Base-by-base conservation (phyloP, 768 basidiomycete genomes). In the Leucosporidium yakuticum region DNA sequence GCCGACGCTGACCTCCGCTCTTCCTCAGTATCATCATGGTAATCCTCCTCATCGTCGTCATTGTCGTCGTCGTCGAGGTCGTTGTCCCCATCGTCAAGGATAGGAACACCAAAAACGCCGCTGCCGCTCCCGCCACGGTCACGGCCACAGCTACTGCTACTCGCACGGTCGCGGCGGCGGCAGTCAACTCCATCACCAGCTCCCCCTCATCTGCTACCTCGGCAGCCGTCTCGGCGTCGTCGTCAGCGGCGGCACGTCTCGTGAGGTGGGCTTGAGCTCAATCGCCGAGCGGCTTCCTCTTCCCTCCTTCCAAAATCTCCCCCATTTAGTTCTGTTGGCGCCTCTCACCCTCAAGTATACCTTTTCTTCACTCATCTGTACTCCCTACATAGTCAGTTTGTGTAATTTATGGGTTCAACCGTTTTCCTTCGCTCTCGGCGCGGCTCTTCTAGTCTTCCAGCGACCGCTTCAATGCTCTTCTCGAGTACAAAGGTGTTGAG, bases 1-100 rank as follows among this genome's bases (percentile, higher is more conserved):
- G 81, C 85, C 54, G 87, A 83, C 56, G 82, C 88, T 59, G 80
- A 89, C 36, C 80, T 60, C 29, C 59, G 55, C 21, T 17, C 15
- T 15, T 29, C n/a, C 11, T 12, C 39, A 44, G 29, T 14, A 53
- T 55, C 12, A 23, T 47, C n/a, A 12, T 14, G 9, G 20, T 60
- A 50, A n/a, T 39, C 31, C 1, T 8, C 48, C 36, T 57, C 27
- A 39, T 67, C 27, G 11, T 65, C 39, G 20, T 39, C 23, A 32
- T 71, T 29, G 61, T 65, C 3, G 39, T 71, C 34, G 62, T 59
- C 20, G 47, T 65, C 51, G 48, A 49, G 44, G 51, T 68, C 14
- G 58, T 70, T 7, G 27, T 64, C 0, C 63, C 60, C 0, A 50
- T 55, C 4, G n/a, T 65, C 36, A 49, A 29, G 8, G 49, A 64